These are phyloP conservation scores for Tolypocladium guangdongense DNA, from an alignment of 2,329 filamentous ascomycete genomes.

Conservation along the genomic window DNA sequence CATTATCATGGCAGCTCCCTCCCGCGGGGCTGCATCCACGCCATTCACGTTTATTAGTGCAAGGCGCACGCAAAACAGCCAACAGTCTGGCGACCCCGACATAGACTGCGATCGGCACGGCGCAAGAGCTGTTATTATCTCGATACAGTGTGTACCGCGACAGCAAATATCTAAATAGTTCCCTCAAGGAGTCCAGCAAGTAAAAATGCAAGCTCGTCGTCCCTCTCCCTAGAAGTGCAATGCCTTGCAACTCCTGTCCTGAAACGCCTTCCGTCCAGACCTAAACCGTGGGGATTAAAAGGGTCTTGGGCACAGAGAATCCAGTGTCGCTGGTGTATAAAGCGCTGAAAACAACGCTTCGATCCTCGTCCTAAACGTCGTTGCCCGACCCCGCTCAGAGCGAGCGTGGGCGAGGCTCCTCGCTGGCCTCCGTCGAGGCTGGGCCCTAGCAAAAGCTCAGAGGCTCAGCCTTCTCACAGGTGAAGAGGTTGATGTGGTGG, in stretches of 20 bases:
- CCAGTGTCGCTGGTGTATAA: background rate
- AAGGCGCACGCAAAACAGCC: background rate
- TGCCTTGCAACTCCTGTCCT: background rate
- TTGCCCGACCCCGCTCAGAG: background rate
- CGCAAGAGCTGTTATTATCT: background rate
- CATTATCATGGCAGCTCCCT: background rate
- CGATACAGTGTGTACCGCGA: background rate
- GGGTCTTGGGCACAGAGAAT: background rate
- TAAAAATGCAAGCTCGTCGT: background rate
- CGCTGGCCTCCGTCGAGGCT: background rate
- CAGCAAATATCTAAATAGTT: background rate
- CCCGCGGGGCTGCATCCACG: background rate
- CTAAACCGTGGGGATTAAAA: background rate
- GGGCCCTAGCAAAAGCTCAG: conserved; percentile 16
- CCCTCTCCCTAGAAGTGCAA: background rate
- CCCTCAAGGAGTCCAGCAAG: background rate
- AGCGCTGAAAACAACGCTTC: background rate
- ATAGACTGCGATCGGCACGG: background rate
- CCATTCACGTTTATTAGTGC: background rate
- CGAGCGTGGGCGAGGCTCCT: background rate
- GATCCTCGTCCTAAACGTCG: background rate
- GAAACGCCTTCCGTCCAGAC: background rate
- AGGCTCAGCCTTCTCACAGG: conserved; percentile 45
- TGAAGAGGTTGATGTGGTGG: conserved; percentile 82
- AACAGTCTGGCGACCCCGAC: background rate